These are phyloP conservation scores for Tolypocladium tundrense DNA, from an alignment of 2,329 filamentous ascomycete species.

Conservation along the genomic window DNA sequence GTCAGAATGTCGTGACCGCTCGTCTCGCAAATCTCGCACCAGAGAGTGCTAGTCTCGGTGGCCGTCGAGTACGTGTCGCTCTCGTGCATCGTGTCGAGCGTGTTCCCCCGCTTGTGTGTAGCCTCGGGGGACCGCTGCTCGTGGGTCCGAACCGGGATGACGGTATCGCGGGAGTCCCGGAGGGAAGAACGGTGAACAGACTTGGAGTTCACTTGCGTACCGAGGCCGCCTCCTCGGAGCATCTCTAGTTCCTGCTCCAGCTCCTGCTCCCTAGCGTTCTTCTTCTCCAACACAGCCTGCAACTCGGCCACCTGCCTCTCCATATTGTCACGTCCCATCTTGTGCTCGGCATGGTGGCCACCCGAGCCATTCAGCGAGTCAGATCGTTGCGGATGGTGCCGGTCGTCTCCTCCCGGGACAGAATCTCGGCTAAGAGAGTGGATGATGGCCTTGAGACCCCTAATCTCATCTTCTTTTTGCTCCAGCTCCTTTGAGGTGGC, in stretches of 20 bases:
- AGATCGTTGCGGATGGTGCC: constrained; percentile 15
- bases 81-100: constrained; percentile 59
- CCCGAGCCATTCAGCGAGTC: constrained; percentile 20
- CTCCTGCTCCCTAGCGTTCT: constrained; percentile 68
- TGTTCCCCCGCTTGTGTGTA: constrained; percentile 39
- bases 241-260: constrained; percentile 71
- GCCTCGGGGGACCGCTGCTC: constrained; percentile 37
- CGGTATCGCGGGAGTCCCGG: constrained; percentile 57
- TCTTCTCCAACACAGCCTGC: constrained; percentile 61
- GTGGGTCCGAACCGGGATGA: constrained; percentile 44
- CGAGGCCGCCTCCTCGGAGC: constrained; percentile 36
- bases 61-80: constrained; percentile 59
- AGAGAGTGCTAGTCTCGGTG: constrained; percentile 64
- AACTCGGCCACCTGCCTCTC: constrained; percentile 75
- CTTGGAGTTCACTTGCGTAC: constrained; percentile 12
- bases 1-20: constrained; percentile 87
- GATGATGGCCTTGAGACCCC: constrained; percentile 94
- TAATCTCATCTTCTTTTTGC: constrained; percentile 93
- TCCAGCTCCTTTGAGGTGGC: constrained; percentile 65
- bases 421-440: constrained; percentile 82
- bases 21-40: constrained; percentile 95
- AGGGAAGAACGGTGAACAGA: constrained; percentile 42
- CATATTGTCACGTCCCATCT: constrained; percentile 47
- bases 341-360: constrained; percentile 18
- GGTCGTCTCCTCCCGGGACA: constrained; percentile 31